These are phyloP conservation scores for Mycena albidolilacea DNA, from an alignment of 768 basidiomycete genomes.

Conservation along the genomic window DNA sequence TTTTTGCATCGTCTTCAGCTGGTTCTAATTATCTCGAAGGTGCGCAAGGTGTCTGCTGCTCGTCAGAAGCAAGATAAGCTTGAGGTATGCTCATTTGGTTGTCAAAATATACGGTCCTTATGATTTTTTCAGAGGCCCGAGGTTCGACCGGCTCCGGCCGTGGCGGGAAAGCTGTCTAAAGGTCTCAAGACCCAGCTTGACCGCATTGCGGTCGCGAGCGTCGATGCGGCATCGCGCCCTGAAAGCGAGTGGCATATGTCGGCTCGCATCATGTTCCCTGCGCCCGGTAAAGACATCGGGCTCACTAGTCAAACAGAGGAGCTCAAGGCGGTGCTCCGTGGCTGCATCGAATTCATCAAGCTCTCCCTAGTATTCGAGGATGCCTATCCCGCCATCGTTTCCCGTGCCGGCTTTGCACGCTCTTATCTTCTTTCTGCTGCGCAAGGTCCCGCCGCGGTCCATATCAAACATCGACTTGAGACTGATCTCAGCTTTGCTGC, in stretches of 20 bases:
- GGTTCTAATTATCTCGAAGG: neutral
- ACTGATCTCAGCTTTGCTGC: neutral
- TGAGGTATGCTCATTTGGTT: neutral
- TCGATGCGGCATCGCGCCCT: neutral
- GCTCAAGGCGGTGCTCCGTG: slow-evolving; percentile 11
- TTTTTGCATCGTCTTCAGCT: neutral
- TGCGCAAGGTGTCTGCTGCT: neutral
- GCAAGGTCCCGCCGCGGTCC: neutral
- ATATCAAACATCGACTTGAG: slow-evolving; percentile 8
- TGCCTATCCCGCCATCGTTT: slow-evolving; percentile 10
- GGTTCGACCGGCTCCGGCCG: slow-evolving; percentile 9
- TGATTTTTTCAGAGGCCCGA: slow-evolving; percentile 6
- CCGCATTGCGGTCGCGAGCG: slow-evolving; percentile 6
- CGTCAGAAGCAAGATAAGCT: neutral
- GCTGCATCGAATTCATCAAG: slow-evolving; percentile 13
- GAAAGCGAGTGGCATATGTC: no score
- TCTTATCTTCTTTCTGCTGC: slow-evolving; percentile 7
- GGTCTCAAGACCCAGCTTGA: slow-evolving; percentile 20
- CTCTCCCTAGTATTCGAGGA: no score
- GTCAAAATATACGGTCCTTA: neutral
- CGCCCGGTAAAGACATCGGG: slow-evolving; percentile 18
- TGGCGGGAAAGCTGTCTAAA: slow-evolving; percentile 8
- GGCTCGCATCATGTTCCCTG: slow-evolving; percentile 11
- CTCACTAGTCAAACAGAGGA: slow-evolving; percentile 10
- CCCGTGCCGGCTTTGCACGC: no score